Percentiles rank a stretch among this genome's conserved stretches.
phyloP scores from a whole-genome alignment of 108 stramenopile species.

The Poteriospumella lacustris region DNA sequence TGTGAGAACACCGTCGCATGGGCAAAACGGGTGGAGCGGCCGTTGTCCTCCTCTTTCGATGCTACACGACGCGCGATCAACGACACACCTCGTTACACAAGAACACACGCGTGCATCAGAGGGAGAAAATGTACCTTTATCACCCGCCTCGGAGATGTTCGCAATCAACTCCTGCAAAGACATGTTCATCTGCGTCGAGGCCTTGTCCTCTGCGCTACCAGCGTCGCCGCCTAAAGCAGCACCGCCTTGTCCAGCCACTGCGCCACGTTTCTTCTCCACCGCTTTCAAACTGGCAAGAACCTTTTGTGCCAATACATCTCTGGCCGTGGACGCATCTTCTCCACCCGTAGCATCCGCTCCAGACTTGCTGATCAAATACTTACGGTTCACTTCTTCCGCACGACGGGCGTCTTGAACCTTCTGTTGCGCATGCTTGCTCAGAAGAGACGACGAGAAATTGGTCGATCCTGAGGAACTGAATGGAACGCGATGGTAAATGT shows the following conservation, averaged over 20 bases:
- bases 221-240: neutral
- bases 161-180: neutral
- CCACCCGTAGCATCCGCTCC: too few species aligned
- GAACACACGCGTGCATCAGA: neutral
- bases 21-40: neutral
- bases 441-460: too few species aligned
- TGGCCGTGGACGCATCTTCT: too few species aligned
- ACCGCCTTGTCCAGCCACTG: neutral
- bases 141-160: neutral
- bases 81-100: neutral
- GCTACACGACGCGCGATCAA: neutral
- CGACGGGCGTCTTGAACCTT: too few species aligned
- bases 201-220: neutral
- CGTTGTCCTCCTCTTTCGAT: neutral
- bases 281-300: too few species aligned
- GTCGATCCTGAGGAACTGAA: too few species aligned
- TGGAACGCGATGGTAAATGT: neutral
- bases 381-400: too few species aligned
- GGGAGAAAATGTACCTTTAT: neutral
- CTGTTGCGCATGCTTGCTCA: too few species aligned
- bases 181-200: neutral
- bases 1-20: neutral
- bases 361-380: too few species aligned
- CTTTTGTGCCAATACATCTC: too few species aligned
- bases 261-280: too few species aligned